Evolutionary conservation across 345 rosid genomes (phyloP).

Genomic region (Gossypium turneri): DNA sequence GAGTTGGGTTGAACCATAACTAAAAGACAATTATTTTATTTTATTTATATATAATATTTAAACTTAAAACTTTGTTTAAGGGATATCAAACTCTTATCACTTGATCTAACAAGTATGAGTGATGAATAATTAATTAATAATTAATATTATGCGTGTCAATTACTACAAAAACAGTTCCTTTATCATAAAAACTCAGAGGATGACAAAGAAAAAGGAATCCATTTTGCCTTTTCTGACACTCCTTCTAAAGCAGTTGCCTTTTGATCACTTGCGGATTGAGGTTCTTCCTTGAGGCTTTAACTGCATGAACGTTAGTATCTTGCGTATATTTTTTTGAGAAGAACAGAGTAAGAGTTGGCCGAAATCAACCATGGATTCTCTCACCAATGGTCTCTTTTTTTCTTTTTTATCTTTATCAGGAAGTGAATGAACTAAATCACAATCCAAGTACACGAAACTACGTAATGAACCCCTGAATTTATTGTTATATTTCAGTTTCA

Average conservation of each 20-base stretch:
- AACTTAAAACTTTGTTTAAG: too few species aligned
- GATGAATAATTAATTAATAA: too few species aligned
- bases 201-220: constrained; percentile 10
- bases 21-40: too few species aligned
- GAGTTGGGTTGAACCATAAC: too few species aligned
- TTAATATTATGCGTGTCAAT: too few species aligned
- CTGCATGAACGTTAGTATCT: neutral
- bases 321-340: neutral
- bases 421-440: too few species aligned
- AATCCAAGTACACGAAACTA: too few species aligned
- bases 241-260: constrained; percentile 9
- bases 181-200: neutral
- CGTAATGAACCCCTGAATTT: neutral
- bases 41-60: too few species aligned
- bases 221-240: neutral
- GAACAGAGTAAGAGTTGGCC: neutral
- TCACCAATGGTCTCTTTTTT: neutral
- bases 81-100: too few species aligned
- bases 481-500: neutral
- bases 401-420: neutral
- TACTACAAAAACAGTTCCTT: neutral
- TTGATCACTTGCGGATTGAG: constrained; percentile 1
- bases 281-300: neutral
- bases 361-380: neutral
- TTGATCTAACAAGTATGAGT: too few species aligned